Conservation (phyloP, 208 protist genomes). For the Trypanosomatidae sp. region DNA sequence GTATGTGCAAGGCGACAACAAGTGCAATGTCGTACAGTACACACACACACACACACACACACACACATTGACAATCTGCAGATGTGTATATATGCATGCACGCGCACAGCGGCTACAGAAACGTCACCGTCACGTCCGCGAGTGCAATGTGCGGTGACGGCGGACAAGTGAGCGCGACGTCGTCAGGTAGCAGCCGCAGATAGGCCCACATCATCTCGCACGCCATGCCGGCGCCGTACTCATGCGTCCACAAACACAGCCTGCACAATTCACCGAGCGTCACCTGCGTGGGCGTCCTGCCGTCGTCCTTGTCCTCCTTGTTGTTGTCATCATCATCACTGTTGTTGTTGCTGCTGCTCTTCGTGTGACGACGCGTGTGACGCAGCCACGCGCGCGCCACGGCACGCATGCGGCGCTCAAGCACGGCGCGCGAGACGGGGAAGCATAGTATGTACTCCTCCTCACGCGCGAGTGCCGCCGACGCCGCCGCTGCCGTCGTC, state of each 20-base stretch:
- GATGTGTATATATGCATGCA: too few species aligned
- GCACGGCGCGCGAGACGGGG: constrained; percentile 4
- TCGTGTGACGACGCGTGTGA: too few species aligned
- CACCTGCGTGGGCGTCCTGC: constrained; percentile 1
- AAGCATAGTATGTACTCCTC: constrained; percentile 13
- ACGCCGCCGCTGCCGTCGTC: background rate
- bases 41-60: too few species aligned
- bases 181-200: constrained; percentile 10
- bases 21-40: background rate
- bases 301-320: background rate
- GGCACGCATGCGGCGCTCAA: constrained; percentile 15
- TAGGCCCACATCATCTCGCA: constrained; percentile 30
- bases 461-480: background rate
- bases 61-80: too few species aligned
- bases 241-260: constrained; percentile 37
- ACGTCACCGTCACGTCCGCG: too few species aligned
- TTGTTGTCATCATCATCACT: too few species aligned
- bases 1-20: background rate
- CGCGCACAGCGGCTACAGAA: too few species aligned
- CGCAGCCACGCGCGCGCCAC: constrained; percentile 7
- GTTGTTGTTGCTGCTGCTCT: too few species aligned
- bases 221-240: constrained; percentile 26
- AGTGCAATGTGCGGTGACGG: too few species aligned
- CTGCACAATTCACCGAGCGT: constrained; percentile 17
- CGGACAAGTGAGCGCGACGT: background rate